A percentile compares a stretch with the other conserved stretches of the same genome.
These are phyloP conservation scores for Daldinia childiae DNA, from an alignment of 495 filamentous ascomycete species.

Conservation along the genomic window DNA sequence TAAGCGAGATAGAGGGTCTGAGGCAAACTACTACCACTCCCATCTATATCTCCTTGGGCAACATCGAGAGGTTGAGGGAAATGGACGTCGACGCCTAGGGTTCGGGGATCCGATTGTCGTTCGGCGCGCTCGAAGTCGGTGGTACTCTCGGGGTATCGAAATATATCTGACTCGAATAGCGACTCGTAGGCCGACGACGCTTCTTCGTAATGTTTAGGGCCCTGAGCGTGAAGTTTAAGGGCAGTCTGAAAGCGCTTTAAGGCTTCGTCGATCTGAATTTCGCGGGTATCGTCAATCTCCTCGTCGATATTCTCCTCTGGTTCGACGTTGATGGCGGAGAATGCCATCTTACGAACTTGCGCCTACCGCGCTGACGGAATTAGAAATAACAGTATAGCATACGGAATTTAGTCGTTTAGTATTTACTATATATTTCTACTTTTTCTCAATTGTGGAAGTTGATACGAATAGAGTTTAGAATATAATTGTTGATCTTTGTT, in stretches of 20 bases:
- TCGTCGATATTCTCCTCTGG: constrained; percentile 89
- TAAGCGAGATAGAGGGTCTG: constrained; percentile 91
- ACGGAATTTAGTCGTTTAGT: not conserved
- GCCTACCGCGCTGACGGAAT: constrained; percentile 16
- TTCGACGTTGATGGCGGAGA: constrained; percentile 89
- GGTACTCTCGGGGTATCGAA: constrained; percentile 84
- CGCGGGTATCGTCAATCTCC: constrained; percentile 93
- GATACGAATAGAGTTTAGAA: no score
- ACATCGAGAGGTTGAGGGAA: constrained; percentile 54
- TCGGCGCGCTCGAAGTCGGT: constrained; percentile 78
- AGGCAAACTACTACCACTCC: constrained; percentile 78
- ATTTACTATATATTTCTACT: no score
- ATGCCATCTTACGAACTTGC: constrained; percentile 53
- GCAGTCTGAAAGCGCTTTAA: constrained; percentile 94
- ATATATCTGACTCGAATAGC: constrained; percentile 92
- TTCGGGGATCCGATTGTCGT: constrained; percentile 62
- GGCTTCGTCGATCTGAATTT: constrained; percentile 96
- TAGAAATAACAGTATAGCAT: constrained; percentile 18
- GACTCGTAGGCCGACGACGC: constrained; percentile 84
- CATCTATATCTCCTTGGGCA: constrained; percentile 65
- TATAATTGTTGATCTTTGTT: no score
- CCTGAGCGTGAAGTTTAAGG: constrained; percentile 90
- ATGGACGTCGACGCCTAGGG: constrained; percentile 48
- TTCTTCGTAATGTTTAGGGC: constrained; percentile 75
- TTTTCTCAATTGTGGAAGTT: no score